Conservation (phyloP, 2,329 filamentous ascomycete species). For the Fusarium siculi region DNA sequence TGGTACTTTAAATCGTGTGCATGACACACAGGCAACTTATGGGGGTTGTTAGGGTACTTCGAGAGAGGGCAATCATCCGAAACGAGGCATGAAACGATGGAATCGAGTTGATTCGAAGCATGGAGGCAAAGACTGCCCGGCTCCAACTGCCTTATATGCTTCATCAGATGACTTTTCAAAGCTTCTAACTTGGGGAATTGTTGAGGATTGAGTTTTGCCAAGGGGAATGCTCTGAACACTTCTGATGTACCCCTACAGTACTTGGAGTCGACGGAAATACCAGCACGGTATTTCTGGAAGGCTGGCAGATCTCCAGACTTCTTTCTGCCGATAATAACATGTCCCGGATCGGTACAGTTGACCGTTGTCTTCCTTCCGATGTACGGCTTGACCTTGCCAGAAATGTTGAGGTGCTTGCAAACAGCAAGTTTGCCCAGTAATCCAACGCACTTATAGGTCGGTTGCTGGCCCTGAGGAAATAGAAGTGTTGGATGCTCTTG, state of each 20-base stretch:
- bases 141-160: not conserved
- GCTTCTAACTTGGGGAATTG: not conserved
- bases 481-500: not conserved
- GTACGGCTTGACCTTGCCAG: not conserved
- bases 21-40: not conserved
- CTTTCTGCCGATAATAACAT: not conserved
- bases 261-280: not conserved
- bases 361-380: rapidly evolving
- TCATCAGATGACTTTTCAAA: not conserved
- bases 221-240: not conserved
- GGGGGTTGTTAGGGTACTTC: not conserved
- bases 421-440: not conserved
- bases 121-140: not conserved
- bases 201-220: not conserved
- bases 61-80: not conserved
- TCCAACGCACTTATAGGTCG: not conserved
- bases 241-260: rapidly evolving
- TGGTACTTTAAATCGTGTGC: rapidly evolving
- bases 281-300: rapidly evolving
- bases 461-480: not conserved
- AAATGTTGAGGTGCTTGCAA: not conserved
- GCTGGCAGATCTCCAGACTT: not conserved
- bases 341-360: not conserved
- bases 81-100: not conserved
- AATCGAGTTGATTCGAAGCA: not conserved